Conservation (phyloP, 129 eudicot genomes). For the Rutidosis leptorrhynchoides region DNA sequence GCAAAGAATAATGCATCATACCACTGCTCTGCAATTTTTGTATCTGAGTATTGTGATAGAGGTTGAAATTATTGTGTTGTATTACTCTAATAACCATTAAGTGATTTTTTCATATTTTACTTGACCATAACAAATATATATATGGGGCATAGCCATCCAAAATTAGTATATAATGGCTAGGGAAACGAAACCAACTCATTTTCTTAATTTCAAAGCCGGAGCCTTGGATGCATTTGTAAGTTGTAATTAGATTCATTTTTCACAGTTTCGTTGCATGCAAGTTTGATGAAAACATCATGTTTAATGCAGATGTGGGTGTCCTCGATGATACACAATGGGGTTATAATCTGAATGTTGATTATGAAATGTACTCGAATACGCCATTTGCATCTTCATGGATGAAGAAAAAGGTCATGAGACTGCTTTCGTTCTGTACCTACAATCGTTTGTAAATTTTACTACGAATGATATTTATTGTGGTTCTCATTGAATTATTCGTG, state of each 20-base stretch:
- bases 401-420: slow-evolving; percentile 67
- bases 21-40: no score
- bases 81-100: background rate
- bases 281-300: background rate
- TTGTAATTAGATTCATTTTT: background rate
- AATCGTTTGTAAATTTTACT: slow-evolving; percentile 57
- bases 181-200: slow-evolving; percentile 65
- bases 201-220: slow-evolving; percentile 87
- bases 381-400: slow-evolving; percentile 95
- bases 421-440: slow-evolving; percentile 81
- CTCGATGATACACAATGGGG: slow-evolving; percentile 73
- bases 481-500: slow-evolving; percentile 30
- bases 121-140: slow-evolving; percentile 42
- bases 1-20: no score
- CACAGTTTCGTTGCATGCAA: background rate
- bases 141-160: slow-evolving; percentile 59
- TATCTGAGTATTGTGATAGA: no score
- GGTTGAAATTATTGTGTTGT: no score
- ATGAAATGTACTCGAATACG: slow-evolving; percentile 93
- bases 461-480: slow-evolving; percentile 67
- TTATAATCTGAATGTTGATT: slow-evolving; percentile 75
- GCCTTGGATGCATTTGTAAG: slow-evolving; percentile 95
- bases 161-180: slow-evolving; percentile 75
- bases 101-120: slow-evolving; percentile 43
- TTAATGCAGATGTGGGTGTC: slow-evolving; percentile 77